Conservation (phyloP, 2,329 filamentous ascomycete species). For the Plectosphaerella cucumerina region DNA sequence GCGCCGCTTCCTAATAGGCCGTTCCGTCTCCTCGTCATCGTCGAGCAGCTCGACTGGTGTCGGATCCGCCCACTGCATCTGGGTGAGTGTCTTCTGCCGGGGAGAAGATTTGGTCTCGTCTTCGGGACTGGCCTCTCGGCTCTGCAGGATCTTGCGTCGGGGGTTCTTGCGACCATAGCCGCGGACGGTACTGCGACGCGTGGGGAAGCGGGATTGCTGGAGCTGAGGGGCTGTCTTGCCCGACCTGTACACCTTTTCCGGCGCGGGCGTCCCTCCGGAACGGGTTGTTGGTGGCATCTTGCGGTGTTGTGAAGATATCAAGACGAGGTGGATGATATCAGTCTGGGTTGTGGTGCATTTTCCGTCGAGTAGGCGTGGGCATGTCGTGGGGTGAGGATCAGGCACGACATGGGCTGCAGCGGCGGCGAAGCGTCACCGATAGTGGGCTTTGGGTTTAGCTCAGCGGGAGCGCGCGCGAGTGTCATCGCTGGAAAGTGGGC, state of each 20-base stretch:
- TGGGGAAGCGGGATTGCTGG: constrained; percentile 34
- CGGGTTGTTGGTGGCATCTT: constrained; percentile 32
- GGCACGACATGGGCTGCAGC: too few species aligned
- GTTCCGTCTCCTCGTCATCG: constrained; percentile 20
- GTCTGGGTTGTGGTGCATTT: too few species aligned
- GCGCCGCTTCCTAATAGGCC: constrained; percentile 7
- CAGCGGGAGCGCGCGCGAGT: too few species aligned
- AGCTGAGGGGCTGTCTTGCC: constrained; percentile 21
- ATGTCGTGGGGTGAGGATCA: too few species aligned
- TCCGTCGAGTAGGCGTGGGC: too few species aligned
- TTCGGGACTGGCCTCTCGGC: not conserved
- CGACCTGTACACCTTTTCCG: constrained; percentile 33
- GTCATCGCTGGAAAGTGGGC: too few species aligned
- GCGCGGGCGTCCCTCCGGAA: constrained; percentile 29
- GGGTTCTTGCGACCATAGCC: constrained; percentile 23
- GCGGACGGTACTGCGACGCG: constrained; percentile 26
- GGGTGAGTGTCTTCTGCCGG: constrained; percentile 37
- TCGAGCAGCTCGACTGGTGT: constrained; percentile 12
- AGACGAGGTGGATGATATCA: not conserved
- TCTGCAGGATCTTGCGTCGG: not conserved
- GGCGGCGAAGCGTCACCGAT: too few species aligned
- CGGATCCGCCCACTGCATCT: constrained; percentile 33
- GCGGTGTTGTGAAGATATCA: not conserved
- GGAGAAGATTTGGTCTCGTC: constrained; percentile 3
- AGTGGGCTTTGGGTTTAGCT: too few species aligned